phyloP scores from a whole-genome alignment of 495 filamentous ascomycete species.

The Beverwykella pulmonaria region DNA sequence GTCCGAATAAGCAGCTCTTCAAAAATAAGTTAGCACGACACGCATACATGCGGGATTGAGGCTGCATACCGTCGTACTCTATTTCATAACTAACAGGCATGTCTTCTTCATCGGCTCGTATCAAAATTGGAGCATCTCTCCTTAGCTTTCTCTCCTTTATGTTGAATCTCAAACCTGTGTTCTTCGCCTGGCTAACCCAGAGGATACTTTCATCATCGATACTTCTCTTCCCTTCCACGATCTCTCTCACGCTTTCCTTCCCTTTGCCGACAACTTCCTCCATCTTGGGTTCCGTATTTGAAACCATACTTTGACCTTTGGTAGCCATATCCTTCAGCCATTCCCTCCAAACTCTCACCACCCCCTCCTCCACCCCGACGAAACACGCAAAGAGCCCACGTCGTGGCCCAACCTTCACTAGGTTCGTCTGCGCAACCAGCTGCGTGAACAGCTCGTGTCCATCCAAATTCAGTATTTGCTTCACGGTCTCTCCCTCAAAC shows the following conservation, averaged over 20 bases:
- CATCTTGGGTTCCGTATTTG: not conserved
- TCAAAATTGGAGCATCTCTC: conserved; percentile 39
- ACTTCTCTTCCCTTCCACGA: conserved; percentile 12
- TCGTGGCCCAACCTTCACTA: conserved; percentile 65
- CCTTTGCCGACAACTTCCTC: conserved; percentile 9
- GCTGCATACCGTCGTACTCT: conserved; percentile 46
- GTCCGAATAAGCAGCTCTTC: conserved; percentile 47
- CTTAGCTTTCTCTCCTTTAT: conserved; percentile 41
- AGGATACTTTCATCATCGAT: conserved; percentile 38
- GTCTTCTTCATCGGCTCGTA: conserved; percentile 42
- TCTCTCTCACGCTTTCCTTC: conserved; percentile 15
- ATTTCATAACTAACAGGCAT: conserved; percentile 46
- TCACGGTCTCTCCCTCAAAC: conserved; percentile 47
- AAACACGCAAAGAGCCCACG: conserved; percentile 61
- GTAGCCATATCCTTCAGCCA: conserved; percentile 57
- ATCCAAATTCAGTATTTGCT: conserved; percentile 66
- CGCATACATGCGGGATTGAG: not conserved
- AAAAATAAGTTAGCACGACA: not conserved
- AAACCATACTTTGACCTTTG: not conserved
- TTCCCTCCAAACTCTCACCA: conserved; percentile 66
- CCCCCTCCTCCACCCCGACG: conserved; percentile 63
- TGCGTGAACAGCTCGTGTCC: conserved; percentile 71
- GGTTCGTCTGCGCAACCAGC: conserved; percentile 65
- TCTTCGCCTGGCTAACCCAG: conserved; percentile 44
- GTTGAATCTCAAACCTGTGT: conserved; percentile 45